Percentiles rank a stretch among this genome's conserved stretches.
Evolutionary conservation across 2,329 filamentous ascomycete species (phyloP).

Genomic region (Hymenotorrendiella dingleyae): DNA sequence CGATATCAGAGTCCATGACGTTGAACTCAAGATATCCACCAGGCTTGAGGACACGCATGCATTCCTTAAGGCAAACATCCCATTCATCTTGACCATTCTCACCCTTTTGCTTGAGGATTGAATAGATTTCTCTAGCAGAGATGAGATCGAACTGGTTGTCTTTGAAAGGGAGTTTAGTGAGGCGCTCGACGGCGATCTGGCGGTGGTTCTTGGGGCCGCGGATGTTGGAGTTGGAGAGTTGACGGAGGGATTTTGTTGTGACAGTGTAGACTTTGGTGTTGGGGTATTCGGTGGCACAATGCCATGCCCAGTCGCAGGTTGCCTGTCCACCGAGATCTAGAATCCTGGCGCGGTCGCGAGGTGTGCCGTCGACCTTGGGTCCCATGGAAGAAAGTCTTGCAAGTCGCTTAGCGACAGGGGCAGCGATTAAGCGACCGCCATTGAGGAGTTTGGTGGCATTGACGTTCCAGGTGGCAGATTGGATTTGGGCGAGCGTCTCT

Average conservation of each 20-base stretch:
- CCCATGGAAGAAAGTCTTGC: conserved; percentile 47
- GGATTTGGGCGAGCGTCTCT: conserved; percentile 70
- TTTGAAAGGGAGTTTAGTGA: conserved; percentile 79
- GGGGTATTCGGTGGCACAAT: conserved; percentile 79
- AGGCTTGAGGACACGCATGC: conserved; percentile 81
- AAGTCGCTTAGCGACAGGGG: conserved; percentile 58
- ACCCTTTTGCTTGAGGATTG: conserved; percentile 68
- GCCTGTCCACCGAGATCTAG: conserved; percentile 83
- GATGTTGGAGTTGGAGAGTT: conserved; percentile 67
- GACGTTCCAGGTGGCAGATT: conserved; percentile 55
- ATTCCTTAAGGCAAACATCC: conserved; percentile 78
- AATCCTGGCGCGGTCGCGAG: conserved; percentile 56
- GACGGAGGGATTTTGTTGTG: conserved; percentile 64
- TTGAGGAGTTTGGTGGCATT: conserved; percentile 56
- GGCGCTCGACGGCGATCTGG: conserved; percentile 68
- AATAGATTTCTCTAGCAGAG: conserved; percentile 80
- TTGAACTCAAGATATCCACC: conserved; percentile 90
- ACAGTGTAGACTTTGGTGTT: conserved; percentile 85
- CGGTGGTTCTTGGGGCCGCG: conserved; percentile 84
- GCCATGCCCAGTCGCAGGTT: conserved; percentile 93
- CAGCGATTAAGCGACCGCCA: conserved; percentile 57
- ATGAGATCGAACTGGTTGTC: conserved; percentile 86
- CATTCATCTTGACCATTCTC: conserved; percentile 76
- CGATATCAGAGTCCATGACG: conserved; percentile 82
- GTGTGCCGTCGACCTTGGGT: conserved; percentile 37